A percentile compares a stretch with the other conserved stretches of the same genome.
Evolutionary conservation across 2,329 filamentous ascomycete genomes (phyloP).

Genomic region (Ambrosiella cleistominuta): DNA sequence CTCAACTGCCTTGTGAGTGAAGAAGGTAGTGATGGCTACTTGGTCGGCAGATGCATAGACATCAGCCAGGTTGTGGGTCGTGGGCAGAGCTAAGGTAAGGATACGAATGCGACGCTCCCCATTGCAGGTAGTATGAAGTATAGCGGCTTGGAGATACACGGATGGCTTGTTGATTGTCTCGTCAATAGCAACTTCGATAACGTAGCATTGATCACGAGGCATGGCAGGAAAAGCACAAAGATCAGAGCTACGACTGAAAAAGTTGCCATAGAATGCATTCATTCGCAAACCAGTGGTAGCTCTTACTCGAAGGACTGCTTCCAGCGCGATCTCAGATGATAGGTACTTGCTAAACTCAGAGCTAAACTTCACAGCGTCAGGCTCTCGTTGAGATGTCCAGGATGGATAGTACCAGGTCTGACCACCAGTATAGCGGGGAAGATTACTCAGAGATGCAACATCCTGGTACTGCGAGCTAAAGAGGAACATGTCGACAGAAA

Average conservation of each 20-base stretch:
- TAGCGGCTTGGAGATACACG: constrained; percentile 82
- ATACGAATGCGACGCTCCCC: constrained; percentile 91
- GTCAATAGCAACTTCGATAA: constrained; percentile 95
- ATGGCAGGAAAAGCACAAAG: constrained; percentile 96
- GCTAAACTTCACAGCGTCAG: constrained; percentile 96
- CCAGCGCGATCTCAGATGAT: constrained; percentile 88
- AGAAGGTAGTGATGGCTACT: constrained; percentile 81
- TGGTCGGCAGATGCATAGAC: constrained; percentile 92
- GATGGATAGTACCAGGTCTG: constrained; percentile 98
- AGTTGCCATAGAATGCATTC: constrained; percentile 98
- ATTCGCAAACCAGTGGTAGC: constrained; percentile 89
- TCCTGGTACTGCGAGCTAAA: constrained; percentile 95
- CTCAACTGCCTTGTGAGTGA: constrained; percentile 95
- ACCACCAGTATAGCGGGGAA: constrained; percentile 88
- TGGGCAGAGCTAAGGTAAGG: constrained; percentile 80
- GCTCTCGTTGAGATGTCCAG: constrained; percentile 84
- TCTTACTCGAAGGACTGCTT: constrained; percentile 87
- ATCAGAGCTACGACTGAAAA: constrained; percentile 96
- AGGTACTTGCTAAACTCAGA: constrained; percentile 92
- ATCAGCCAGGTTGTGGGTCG: constrained; percentile 76
- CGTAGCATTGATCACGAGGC: constrained; percentile 90
- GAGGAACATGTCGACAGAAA: constrained; percentile 96
- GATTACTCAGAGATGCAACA: constrained; percentile 85
- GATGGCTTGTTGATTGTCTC: constrained; percentile 84
- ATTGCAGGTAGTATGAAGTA: constrained; percentile 94